Evolutionary conservation across 1,284 basidiomycete species (phyloP).

Genomic region (Leccinum subrobustum): DNA sequence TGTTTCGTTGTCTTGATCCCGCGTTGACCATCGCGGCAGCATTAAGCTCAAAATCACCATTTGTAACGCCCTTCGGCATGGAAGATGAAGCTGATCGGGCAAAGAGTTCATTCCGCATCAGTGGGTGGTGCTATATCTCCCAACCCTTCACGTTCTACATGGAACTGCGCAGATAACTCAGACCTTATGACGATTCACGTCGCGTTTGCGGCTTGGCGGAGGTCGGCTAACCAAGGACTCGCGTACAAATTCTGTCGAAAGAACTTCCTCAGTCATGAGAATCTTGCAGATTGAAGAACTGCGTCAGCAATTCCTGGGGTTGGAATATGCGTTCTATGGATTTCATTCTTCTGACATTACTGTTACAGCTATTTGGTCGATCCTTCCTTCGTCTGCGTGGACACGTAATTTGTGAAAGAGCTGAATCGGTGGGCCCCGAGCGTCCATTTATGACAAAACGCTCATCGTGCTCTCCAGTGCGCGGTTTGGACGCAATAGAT

Average conservation of each 20-base stretch:
- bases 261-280: conserved; percentile 90
- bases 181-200: conserved; percentile 95
- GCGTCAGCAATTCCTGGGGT: conserved; percentile 90
- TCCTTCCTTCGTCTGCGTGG: conserved; percentile 80
- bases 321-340: conserved; percentile 12
- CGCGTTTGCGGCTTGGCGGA: conserved; percentile 87
- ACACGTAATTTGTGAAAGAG: conserved; percentile 65
- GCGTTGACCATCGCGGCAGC: conserved; percentile 95
- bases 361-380: conserved; percentile 75
- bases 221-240: conserved; percentile 60
- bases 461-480: conserved; percentile 45
- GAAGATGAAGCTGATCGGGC: conserved; percentile 88
- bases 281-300: conserved; percentile 96
- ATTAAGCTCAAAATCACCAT: conserved; percentile 92
- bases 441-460: neutral
- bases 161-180: conserved; percentile 67
- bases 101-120: conserved; percentile 77
- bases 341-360: conserved; percentile 7
- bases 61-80: conserved; percentile 85
- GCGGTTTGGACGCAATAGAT: conserved; percentile 72
- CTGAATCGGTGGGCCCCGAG: conserved; percentile 57
- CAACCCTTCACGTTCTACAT: neutral
- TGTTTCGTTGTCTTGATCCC: conserved; percentile 92
- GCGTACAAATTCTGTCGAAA: conserved; percentile 79
- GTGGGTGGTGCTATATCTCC: conserved; percentile 40